Conservation (phyloP, 2,329 filamentous ascomycete species). For the Pyrenophora graminea region DNA sequence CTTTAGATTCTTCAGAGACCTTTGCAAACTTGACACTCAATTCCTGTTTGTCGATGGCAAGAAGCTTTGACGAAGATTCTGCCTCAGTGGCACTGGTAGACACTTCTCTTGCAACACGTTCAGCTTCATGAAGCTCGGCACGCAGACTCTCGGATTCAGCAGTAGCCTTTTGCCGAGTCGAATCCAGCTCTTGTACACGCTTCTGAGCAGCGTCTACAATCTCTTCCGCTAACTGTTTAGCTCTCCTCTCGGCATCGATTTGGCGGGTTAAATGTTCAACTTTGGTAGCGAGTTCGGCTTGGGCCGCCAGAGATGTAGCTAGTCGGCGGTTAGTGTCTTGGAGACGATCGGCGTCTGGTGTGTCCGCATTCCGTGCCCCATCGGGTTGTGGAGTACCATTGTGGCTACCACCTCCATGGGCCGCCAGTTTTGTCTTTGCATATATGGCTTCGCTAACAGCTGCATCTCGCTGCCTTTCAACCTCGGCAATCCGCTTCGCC, state of each 20-base stretch:
- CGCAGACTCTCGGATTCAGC: slow-evolving; percentile 84
- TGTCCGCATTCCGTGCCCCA: slow-evolving; percentile 62
- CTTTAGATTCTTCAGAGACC: slow-evolving; percentile 67
- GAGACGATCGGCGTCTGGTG: slow-evolving; percentile 66
- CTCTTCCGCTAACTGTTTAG: slow-evolving; percentile 85
- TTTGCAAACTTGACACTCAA: slow-evolving; percentile 71
- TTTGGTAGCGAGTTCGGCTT: slow-evolving; percentile 79
- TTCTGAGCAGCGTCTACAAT: slow-evolving; percentile 80
- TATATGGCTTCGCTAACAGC: slow-evolving; percentile 96
- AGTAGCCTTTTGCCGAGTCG: slow-evolving; percentile 79
- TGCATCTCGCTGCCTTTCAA: slow-evolving; percentile 90
- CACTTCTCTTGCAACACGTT: slow-evolving; percentile 79
- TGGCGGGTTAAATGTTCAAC: slow-evolving; percentile 72
- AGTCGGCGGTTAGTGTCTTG: slow-evolving; percentile 80
- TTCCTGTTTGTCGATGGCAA: slow-evolving; percentile 86
- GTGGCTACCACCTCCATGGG: slow-evolving; percentile 71
- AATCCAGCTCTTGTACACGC: slow-evolving; percentile 81
- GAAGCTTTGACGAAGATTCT: slow-evolving; percentile 70
- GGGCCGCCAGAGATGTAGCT: slow-evolving; percentile 76
- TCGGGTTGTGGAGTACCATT: slow-evolving; percentile 60
- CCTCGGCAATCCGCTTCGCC: slow-evolving; percentile 86
- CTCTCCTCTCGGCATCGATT: slow-evolving; percentile 77
- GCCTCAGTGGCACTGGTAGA: slow-evolving; percentile 78
- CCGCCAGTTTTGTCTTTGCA: slow-evolving; percentile 88
- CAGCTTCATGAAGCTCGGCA: slow-evolving; percentile 78